Evolutionary conservation across 495 filamentous ascomycete species (phyloP).

Genomic region (Filosporella fistucella): DNA sequence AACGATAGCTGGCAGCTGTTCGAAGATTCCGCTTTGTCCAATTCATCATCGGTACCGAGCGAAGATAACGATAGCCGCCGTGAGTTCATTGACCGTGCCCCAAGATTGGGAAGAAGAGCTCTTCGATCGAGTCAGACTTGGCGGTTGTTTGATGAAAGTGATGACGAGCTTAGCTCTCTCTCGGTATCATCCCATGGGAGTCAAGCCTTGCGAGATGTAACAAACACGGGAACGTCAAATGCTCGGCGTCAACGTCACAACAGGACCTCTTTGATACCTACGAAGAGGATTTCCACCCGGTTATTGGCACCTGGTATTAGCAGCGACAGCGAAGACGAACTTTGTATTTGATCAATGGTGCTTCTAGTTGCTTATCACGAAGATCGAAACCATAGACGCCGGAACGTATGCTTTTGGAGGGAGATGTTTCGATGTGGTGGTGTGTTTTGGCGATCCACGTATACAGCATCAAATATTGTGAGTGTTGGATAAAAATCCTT

Average conservation of each 20-base stretch:
- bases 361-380: no score
- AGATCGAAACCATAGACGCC: no score
- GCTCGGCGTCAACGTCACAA: not conserved
- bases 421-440: no score
- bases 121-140: slow-evolving; percentile 16
- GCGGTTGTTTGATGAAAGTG: slow-evolving; percentile 22
- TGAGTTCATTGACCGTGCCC: slow-evolving; percentile 12
- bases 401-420: no score
- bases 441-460: no score
- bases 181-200: slow-evolving; percentile 11
- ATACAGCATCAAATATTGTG: no score
- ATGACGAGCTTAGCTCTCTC: slow-evolving; percentile 24
- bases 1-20: not conserved
- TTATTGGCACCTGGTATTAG: not conserved
- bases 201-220: slow-evolving; percentile 9
- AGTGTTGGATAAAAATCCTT: no score
- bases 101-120: slow-evolving; percentile 14
- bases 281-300: not conserved
- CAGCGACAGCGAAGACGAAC: slow-evolving; percentile 34
- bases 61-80: not conserved
- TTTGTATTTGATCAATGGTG: slow-evolving; percentile 29
- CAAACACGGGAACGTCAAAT: slow-evolving; percentile 3
- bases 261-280: not conserved
- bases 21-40: not conserved
- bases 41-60: slow-evolving; percentile 1